phyloP scores from a whole-genome alignment of 2,329 filamentous ascomycete genomes.

The Monosporascus sp. region DNA sequence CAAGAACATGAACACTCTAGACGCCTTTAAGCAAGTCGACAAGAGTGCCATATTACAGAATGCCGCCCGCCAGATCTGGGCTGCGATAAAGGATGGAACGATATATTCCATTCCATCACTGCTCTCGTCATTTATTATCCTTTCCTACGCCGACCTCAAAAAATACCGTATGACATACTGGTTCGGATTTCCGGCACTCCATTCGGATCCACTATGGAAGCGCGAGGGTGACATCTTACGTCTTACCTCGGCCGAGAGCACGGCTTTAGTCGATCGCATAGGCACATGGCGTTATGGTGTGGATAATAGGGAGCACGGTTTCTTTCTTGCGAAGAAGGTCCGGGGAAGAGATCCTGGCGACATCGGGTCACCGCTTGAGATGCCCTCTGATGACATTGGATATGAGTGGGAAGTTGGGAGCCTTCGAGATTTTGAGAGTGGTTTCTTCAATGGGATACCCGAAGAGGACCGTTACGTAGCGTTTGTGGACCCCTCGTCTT shows the following conservation, averaged over 20 bases:
- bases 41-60: constrained; percentile 73
- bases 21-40: constrained; percentile 84
- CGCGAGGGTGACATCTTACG: constrained; percentile 48
- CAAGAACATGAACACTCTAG: constrained; percentile 92
- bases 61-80: constrained; percentile 87
- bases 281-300: constrained; percentile 83
- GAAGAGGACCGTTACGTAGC: constrained; percentile 76
- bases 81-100: constrained; percentile 92
- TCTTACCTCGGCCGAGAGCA: constrained; percentile 66
- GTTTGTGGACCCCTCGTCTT: constrained; percentile 92
- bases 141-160: constrained; percentile 94
- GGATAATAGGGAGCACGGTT: constrained; percentile 82
- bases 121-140: constrained; percentile 79
- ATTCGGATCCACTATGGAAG: constrained; percentile 82
- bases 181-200: constrained; percentile 92
- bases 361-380: constrained; percentile 43
- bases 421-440: constrained; percentile 73
- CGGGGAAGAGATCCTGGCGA: constrained; percentile 31
- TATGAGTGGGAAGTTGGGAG: constrained; percentile 75
- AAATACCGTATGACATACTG: constrained; percentile 98
- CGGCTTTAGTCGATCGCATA: constrained; percentile 72
- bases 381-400: constrained; percentile 50
- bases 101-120: constrained; percentile 94
- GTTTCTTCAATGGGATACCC: constrained; percentile 73
- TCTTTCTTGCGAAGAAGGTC: constrained; percentile 86